Evolutionary conservation across 2,329 filamentous ascomycete genomes (phyloP).

Genomic region (Grosmannia huntii): DNA sequence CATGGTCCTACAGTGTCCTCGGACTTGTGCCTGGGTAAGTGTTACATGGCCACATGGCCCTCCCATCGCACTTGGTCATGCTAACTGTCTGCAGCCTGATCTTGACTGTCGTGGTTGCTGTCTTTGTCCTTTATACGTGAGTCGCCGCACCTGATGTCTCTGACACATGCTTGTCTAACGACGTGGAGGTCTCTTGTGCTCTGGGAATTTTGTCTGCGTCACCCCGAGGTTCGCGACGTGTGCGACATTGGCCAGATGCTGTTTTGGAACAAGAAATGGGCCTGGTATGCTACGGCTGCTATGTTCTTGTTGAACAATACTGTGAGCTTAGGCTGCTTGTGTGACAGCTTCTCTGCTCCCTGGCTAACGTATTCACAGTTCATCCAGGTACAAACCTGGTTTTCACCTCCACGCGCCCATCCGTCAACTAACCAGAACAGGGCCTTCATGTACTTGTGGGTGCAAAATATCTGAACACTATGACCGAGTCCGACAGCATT

Average conservation of each 20-base stretch:
- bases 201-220: conserved; percentile 81
- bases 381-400: conserved; percentile 47
- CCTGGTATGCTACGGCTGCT: conserved; percentile 55
- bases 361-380: conserved; percentile 29
- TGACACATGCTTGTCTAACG: not conserved
- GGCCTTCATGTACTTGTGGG: conserved; percentile 74
- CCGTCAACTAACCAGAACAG: conserved; percentile 21
- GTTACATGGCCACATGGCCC: not conserved
- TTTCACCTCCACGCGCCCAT: not conserved
- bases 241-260: conserved; percentile 94
- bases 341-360: not conserved
- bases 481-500: conserved; percentile 54
- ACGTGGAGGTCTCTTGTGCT: conserved; percentile 49
- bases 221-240: conserved; percentile 83
- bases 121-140: conserved; percentile 72
- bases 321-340: conserved; percentile 10
- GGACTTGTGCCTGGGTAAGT: conserved; percentile 64
- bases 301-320: conserved; percentile 95
- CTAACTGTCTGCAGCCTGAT: conserved; percentile 41
- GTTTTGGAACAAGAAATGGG: conserved; percentile 72
- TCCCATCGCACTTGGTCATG: not conserved
- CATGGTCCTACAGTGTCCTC: conserved; percentile 80
- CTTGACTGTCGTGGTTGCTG: conserved; percentile 65
- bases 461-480: conserved; percentile 81
- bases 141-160: conserved; percentile 18